Conservation (phyloP, 148 eudicot genomes). For the Vaccinium macrocarpon region DNA sequence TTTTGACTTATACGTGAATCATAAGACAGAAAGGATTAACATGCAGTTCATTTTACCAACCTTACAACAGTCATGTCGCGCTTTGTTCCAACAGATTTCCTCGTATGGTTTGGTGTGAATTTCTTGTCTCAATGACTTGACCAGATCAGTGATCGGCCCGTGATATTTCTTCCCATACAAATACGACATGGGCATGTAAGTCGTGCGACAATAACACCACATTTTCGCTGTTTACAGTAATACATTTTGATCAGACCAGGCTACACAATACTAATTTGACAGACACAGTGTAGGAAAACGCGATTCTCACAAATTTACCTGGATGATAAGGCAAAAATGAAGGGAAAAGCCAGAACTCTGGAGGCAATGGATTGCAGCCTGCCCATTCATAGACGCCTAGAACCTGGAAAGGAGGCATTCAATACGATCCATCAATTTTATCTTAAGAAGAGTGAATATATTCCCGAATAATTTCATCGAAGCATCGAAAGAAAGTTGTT, state of each 20-base stretch:
- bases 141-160: slow-evolving; percentile 38
- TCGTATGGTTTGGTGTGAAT: slow-evolving; percentile 31
- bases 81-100: slow-evolving; percentile 35
- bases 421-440: background rate
- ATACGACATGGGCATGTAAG: slow-evolving; percentile 45
- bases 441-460: background rate
- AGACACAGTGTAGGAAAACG: background rate
- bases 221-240: slow-evolving; percentile 31
- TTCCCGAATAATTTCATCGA: background rate
- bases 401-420: slow-evolving; percentile 15
- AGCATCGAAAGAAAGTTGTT: background rate
- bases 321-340: slow-evolving; percentile 35
- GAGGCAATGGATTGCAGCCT: slow-evolving; percentile 37
- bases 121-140: slow-evolving; percentile 30
- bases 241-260: background rate
- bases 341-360: slow-evolving; percentile 42
- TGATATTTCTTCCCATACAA: slow-evolving; percentile 32
- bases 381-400: slow-evolving; percentile 41
- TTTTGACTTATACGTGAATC: background rate
- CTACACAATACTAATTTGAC: background rate
- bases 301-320: slow-evolving; percentile 1
- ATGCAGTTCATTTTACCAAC: slow-evolving; percentile 11
- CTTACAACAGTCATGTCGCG: slow-evolving; percentile 37
- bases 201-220: slow-evolving; percentile 40
- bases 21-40: background rate